Conservation (phyloP, 176 grass and related monocot species). For the Avena insularis region DNA sequence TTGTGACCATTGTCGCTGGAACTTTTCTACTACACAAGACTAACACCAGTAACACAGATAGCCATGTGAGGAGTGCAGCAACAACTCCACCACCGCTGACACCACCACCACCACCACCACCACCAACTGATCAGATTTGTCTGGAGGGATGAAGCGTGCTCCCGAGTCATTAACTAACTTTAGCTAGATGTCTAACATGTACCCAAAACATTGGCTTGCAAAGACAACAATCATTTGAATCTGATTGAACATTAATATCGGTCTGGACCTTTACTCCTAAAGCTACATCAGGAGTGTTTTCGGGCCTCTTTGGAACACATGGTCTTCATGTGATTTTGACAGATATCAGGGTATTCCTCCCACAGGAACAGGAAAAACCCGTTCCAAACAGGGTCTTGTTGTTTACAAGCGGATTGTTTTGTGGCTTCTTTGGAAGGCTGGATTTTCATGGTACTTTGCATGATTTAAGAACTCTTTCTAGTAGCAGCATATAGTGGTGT, state of each 20-base stretch:
- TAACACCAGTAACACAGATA: constrained; percentile 27
- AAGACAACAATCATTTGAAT: background rate
- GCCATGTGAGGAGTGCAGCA: constrained; percentile 48
- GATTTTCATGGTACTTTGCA: background rate
- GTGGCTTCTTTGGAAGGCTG: background rate
- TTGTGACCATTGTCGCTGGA: constrained; percentile 72
- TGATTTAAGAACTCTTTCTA: background rate
- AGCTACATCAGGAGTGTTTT: background rate
- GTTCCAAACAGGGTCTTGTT: background rate
- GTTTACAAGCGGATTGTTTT: constrained; percentile 4
- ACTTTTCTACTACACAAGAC: constrained; percentile 91
- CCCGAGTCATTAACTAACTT: constrained; percentile 30
- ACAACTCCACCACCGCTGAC: background rate
- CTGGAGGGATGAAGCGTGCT: constrained; percentile 38
- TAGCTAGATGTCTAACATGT: constrained; percentile 29
- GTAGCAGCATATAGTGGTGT: background rate
- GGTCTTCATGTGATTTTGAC: background rate
- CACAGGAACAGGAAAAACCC: background rate
- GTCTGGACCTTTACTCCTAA: background rate
- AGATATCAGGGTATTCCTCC: background rate
- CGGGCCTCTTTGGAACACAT: background rate
- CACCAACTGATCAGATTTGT: constrained; percentile 47
- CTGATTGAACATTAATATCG: constrained; percentile 20
- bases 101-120: constrained; percentile 4
- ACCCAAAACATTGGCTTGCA: background rate